These are phyloP conservation scores for Phytophthora pisi DNA, from an alignment of 352 stramenopile genomes.

Conservation along the genomic window DNA sequence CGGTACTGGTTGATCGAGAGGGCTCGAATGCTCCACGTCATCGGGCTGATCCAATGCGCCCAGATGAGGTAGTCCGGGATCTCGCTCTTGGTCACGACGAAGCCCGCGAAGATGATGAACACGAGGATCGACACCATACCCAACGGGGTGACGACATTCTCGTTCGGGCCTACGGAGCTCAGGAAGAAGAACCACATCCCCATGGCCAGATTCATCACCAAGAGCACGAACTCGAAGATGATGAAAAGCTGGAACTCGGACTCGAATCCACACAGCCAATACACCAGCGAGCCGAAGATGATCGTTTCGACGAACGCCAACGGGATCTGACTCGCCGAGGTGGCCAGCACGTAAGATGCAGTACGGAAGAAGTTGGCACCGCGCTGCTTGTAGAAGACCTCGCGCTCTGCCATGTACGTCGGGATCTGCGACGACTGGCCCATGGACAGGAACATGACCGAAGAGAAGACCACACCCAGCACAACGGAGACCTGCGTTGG, in stretches of 20 bases:
- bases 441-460: slow-evolving; percentile 79
- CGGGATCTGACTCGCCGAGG: slow-evolving; percentile 38
- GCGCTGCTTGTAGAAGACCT: slow-evolving; percentile 83
- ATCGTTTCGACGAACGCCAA: slow-evolving; percentile 59
- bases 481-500: slow-evolving; percentile 43
- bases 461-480: slow-evolving; percentile 81
- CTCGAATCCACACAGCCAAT: slow-evolving; percentile 81
- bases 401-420: slow-evolving; percentile 63
- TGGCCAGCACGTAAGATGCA: slow-evolving; percentile 69
- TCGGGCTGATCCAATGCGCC: slow-evolving; percentile 65
- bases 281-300: slow-evolving; percentile 79
- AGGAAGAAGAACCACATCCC: slow-evolving; percentile 60
- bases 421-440: slow-evolving; percentile 69
- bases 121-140: slow-evolving; percentile 47
- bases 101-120: slow-evolving; percentile 57
- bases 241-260: slow-evolving; percentile 33
- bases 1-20: slow-evolving; percentile 55
- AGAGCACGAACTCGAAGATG: slow-evolving; percentile 46
- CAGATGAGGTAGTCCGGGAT: slow-evolving; percentile 56
- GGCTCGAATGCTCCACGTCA: slow-evolving; percentile 50
- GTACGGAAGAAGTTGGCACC: slow-evolving; percentile 74
- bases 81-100: slow-evolving; percentile 51
- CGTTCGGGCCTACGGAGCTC: slow-evolving; percentile 29
- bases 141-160: slow-evolving; percentile 42
- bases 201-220: slow-evolving; percentile 57